Conservation (phyloP, 306 rosid genomes). For the Rosa persica region DNA sequence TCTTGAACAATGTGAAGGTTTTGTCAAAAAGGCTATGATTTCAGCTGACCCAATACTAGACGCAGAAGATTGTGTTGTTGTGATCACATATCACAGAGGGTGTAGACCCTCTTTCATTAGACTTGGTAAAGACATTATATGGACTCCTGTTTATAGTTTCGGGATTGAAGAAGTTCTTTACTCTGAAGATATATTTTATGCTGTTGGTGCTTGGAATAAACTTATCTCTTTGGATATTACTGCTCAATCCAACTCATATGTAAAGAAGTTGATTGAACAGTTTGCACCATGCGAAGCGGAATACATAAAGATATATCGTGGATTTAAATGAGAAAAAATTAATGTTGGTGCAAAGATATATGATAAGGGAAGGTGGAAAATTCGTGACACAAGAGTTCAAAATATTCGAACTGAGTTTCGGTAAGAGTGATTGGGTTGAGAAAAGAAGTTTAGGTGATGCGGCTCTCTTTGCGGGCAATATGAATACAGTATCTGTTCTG, state of each 20-base stretch:
- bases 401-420: not conserved
- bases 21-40: not conserved
- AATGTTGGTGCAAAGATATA: not conserved
- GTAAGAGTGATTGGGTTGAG: not conserved
- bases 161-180: not conserved
- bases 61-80: not conserved
- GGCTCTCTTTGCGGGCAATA: not conserved
- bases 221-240: not conserved
- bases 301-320: not conserved
- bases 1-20: not conserved
- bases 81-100: accelerated
- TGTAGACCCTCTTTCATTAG: not conserved
- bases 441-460: not conserved
- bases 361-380: not conserved
- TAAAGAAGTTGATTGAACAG: not conserved
- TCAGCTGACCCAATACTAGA: not conserved
- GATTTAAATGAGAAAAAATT: not conserved
- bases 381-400: not conserved
- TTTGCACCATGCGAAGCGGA: not conserved
- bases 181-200: not conserved
- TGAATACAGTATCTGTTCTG: not conserved
- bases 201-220: not conserved
- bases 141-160: not conserved
- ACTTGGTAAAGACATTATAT: not conserved
- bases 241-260: not conserved